Evolutionary conservation across 202 grass and related monocot genomes (phyloP), one percentile per base, ranked within the genome.

Genomic region (Cymbopogon flexuosus): DNA sequence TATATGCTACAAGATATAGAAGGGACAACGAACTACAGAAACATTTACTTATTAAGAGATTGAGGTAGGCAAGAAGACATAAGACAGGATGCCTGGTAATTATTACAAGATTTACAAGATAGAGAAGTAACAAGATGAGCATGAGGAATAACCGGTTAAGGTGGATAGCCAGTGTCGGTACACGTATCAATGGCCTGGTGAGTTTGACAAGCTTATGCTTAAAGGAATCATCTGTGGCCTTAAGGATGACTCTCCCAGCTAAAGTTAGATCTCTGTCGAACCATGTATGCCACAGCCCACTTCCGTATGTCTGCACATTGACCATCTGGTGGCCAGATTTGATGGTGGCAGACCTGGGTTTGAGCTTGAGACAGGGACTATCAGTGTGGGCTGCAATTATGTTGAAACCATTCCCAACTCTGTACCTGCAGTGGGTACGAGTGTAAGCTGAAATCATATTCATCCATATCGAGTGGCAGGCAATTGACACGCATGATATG

Each of bases 351-450:
- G 94, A 97, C 30, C 75, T 87, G 2, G 94, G 94, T 81, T 97
- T 97, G 19, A 97, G 86, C 84, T 97, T 97, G 80, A 97, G 88
- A 67, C 94, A 97, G n/a, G 94, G 94, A 46, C 94, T 97, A 66
- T 97, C 94, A 16, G 91, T 94, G 86, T 97, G 94, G 35, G 94
- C 91, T 3, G 91, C 94, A 65, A 97, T 94, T 41, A 97, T 91
- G 36, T 97, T 88, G 79, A 97, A 94, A 24, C 94, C 91, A 27
- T 84, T 92, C 34, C 94, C 91, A 59, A 83, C 75, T 37, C 79
- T 90, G 80, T 97, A 97, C 68, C 94, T 97, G 88, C 83, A 87
- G 46, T 0, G 13, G 23, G 7, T 9, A 40, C 37, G 8, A 33
- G 23, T 27, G 27, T 27, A 27, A 27, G 31, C 11, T 63, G 60